These are phyloP conservation scores for Colletotrichum endophyticum DNA, from an alignment of 2,329 filamentous ascomycete genomes.

Conservation along the genomic window DNA sequence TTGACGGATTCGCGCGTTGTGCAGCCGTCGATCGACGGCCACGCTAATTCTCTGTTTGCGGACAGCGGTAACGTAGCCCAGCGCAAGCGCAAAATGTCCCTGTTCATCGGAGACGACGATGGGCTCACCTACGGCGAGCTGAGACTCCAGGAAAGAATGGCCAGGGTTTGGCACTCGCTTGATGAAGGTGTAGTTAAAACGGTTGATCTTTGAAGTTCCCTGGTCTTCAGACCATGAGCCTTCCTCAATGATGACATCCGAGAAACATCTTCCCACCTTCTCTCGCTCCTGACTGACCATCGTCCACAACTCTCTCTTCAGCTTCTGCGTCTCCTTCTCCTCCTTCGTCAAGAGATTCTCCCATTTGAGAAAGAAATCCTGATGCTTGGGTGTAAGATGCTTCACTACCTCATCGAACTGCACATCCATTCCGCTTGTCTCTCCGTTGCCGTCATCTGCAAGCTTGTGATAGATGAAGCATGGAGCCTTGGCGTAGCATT, in stretches of 20 bases:
- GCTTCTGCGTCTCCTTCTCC: conserved; percentile 87
- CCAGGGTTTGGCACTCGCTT: conserved; percentile 66
- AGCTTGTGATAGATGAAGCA: conserved; percentile 96
- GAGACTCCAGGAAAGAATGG: conserved; percentile 91
- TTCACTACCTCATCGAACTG: conserved; percentile 83
- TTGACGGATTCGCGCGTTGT: conserved; percentile 80
- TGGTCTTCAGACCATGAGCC: conserved; percentile 74
- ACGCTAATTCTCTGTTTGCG: conserved; percentile 80
- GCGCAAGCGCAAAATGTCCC: conserved; percentile 92
- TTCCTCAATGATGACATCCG: conserved; percentile 82
- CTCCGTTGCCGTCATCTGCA: conserved; percentile 80
- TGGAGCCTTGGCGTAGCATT: conserved; percentile 87
- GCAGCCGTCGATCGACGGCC: conserved; percentile 86
- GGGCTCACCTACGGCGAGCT: conserved; percentile 85
- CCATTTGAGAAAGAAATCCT: conserved; percentile 92
- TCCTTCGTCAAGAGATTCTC: conserved; percentile 92
- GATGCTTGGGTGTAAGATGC: conserved; percentile 76
- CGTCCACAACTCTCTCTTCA: conserved; percentile 91
- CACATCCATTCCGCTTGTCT: conserved; percentile 79
- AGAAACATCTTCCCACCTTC: conserved; percentile 86
- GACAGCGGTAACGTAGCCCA: conserved; percentile 86
- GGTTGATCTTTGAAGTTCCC: conserved; percentile 83
- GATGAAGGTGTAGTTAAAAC: conserved; percentile 84
- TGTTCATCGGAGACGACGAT: conserved; percentile 96
- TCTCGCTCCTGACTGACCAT: conserved; percentile 91